A percentile compares a stretch with the other conserved stretches of the same genome.
phyloP scores from a whole-genome alignment of 2,329 filamentous ascomycete genomes.

The Ustulina deusta region DNA sequence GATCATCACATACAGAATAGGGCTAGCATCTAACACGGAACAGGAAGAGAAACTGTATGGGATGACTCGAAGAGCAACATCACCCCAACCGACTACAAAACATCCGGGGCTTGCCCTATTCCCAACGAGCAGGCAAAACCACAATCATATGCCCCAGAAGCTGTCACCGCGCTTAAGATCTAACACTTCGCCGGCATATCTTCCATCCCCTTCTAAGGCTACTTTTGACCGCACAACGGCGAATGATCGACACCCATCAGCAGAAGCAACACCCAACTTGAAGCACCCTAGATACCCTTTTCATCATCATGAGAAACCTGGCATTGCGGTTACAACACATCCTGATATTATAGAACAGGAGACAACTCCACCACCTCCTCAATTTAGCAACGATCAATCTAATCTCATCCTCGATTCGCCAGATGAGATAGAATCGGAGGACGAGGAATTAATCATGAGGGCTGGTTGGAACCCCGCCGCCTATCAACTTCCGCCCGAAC shows the following conservation, averaged over 20 bases:
- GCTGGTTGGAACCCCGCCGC: slow-evolving; percentile 50
- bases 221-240: slow-evolving; percentile 49
- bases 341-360: slow-evolving; percentile 41
- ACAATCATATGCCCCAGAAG: slow-evolving; percentile 43
- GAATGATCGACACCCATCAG: slow-evolving; percentile 39
- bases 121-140: slow-evolving; percentile 51
- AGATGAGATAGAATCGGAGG: slow-evolving; percentile 44
- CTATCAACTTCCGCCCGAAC: slow-evolving; percentile 54
- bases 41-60: slow-evolving; percentile 23
- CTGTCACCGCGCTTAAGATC: slow-evolving; percentile 61
- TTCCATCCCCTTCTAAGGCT: slow-evolving; percentile 58
- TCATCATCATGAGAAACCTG: slow-evolving; percentile 33
- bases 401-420: slow-evolving; percentile 59
- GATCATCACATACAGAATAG: not conserved
- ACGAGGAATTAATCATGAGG: slow-evolving; percentile 45
- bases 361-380: slow-evolving; percentile 32
- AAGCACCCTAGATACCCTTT: slow-evolving; percentile 38
- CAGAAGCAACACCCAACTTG: slow-evolving; percentile 25
- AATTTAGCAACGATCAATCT: slow-evolving; percentile 53
- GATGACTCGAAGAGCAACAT: slow-evolving; percentile 59
- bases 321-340: slow-evolving; percentile 45
- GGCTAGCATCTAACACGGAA: slow-evolving; percentile 36
- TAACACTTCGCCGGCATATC: slow-evolving; percentile 65
- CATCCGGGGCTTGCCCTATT: slow-evolving; percentile 63
- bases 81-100: slow-evolving; percentile 57